Base-by-base conservation (phyloP, 768 basidiomycete species). In the Suillus decipiens region DNA sequence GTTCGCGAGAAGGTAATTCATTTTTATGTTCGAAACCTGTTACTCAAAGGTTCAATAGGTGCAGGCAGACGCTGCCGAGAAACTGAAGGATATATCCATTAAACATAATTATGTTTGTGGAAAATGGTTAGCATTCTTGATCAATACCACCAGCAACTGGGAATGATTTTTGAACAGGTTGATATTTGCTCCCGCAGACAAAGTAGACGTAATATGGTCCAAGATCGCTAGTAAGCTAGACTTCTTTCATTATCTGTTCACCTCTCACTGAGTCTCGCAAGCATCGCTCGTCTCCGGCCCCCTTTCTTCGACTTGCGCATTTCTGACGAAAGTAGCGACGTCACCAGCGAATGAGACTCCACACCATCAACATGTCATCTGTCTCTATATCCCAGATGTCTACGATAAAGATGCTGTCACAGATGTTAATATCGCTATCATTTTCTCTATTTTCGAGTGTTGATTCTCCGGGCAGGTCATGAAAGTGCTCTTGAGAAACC, bases 331-430 rank as follows among this genome's bases (percentile, higher is more conserved):
- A 72, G 90, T 90, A 7, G 79, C 90, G 2, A 92, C 90, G 1
- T 84, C 81, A 31, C 82, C 86, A 0, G 72, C 76, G 58, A 73
- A 75, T 51, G 82, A 84, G 56, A 77, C 63, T 17, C 70, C 83
- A 22, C 79, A 83, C 39, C 73, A 84, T 59, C 86, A 85, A 66
- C 90, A 90, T 69, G 73, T 90, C 33, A 84, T 92, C 36, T 90
- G 89, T 67, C 67, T 92, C 17, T 92, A 91, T 67, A 70, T 92
- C 22, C 89, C 90, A 4, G 77, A 92, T 70, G 84, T 90, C 15
- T 90, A 86, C 70, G 83, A 92, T 72, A 86, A 87, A 70, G 77
- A 76, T 37, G 77, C 76, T 45, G 86, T 88, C 4, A 83, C 79
- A 9, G 80, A 84, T 71, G 89, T 87, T 64, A 50, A 74, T 56